These are phyloP conservation scores for Tylopilus plumbeoviolaceoides DNA, from an alignment of 768 basidiomycete genomes.

Conservation along the genomic window DNA sequence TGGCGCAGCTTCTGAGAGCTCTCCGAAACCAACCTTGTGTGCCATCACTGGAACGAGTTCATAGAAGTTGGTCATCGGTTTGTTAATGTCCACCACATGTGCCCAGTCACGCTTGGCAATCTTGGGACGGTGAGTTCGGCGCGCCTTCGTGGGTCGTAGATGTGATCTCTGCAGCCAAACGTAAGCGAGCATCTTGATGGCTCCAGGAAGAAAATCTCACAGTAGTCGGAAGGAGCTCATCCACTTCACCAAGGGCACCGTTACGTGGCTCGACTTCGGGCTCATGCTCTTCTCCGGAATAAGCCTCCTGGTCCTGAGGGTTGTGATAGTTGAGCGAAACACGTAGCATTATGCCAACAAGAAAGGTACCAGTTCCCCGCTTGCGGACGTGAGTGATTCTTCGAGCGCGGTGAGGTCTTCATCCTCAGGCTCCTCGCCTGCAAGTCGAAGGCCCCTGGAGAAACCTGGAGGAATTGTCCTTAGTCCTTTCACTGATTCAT, in stretches of 20 bases:
- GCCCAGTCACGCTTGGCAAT: conserved; percentile 93
- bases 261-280: conserved; percentile 16
- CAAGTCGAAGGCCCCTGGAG: conserved; percentile 69
- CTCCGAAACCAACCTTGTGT: conserved; percentile 57
- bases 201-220: conserved; percentile 25
- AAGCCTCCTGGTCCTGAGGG: conserved; percentile 18
- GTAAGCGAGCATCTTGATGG: conserved; percentile 1
- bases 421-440: conserved; percentile 51
- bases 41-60: conserved; percentile 97
- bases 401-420: conserved; percentile 36
- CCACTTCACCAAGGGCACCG: conserved; percentile 50
- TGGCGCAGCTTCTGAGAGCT: neutral
- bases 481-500: conserved; percentile 41
- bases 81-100: conserved; percentile 91
- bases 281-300: conserved; percentile 20
- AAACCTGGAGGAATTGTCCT: conserved; percentile 81
- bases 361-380: conserved; percentile 15
- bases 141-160: conserved; percentile 49
- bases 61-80: conserved; percentile 81
- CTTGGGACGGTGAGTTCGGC: conserved; percentile 40
- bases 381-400: conserved; percentile 10
- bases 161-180: conserved; percentile 45
- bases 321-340: conserved; percentile 24
- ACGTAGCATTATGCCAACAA: conserved; percentile 3
- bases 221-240: conserved; percentile 70